Conservation (phyloP, 2,329 filamentous ascomycete genomes). For the Diaporthe caulivora region DNA sequence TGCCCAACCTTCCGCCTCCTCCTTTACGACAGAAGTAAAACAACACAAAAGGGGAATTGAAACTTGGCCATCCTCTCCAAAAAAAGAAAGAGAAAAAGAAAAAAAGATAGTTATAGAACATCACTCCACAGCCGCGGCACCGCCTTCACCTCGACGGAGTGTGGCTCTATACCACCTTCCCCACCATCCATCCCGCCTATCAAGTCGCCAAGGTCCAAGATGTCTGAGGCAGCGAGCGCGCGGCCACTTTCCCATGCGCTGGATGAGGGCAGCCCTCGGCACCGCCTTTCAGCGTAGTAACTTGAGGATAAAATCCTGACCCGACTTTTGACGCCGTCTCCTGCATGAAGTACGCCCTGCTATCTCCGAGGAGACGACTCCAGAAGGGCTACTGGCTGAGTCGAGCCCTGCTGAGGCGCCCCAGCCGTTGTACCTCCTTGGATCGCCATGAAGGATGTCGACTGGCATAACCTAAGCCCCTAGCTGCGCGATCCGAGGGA, state of each 20-base stretch:
- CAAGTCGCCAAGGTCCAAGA: background rate
- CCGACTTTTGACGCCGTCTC: background rate
- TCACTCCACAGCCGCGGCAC: conserved; percentile 1
- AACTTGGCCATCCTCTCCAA: conserved; percentile 27
- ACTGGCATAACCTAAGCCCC: background rate
- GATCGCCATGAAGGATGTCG: background rate
- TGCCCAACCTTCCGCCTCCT: conserved; percentile 27
- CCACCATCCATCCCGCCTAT: background rate
- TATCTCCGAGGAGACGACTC: background rate
- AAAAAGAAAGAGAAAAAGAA: background rate
- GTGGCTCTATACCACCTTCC: background rate
- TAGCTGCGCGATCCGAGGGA: background rate
- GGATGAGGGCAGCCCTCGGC: background rate
- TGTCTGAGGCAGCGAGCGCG: background rate
- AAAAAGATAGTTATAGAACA: conserved; percentile 22
- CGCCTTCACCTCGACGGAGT: background rate
- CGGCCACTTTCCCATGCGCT: background rate
- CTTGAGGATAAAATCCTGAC: background rate
- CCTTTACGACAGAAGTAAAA: conserved; percentile 21
- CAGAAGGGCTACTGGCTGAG: background rate
- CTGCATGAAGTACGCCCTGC: conserved; percentile 7
- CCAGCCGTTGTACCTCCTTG: conserved; percentile 1
- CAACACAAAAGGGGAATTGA: conserved; percentile 32
- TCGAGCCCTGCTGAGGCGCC: too few relatives aligned
- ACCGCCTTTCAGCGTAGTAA: background rate